Evolutionary conservation across 169 alveolate species (phyloP), one percentile per base, ranked within the genome.

Genomic region (Cryptosporidium xiaoi): DNA sequence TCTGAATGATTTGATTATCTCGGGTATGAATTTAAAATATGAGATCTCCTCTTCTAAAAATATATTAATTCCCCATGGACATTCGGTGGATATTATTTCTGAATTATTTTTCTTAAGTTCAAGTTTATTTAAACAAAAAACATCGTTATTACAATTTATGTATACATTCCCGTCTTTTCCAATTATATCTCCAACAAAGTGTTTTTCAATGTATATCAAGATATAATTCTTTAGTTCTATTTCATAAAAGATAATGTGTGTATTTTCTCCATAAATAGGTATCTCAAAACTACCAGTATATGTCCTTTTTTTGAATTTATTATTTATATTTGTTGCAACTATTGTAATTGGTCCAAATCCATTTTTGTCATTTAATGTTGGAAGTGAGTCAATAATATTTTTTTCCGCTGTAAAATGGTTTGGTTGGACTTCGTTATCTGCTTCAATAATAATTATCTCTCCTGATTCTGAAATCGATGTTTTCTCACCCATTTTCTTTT

Each of bases 321-420:
- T 69, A 33, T 69, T 69, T 40, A 69, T 29, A 18, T 48, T 29
- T 18, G 83, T 69, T 56, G 67, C 68, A 20, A 69, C 66, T 20
- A 69, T 69, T 55, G 83, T 69, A 29, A 69, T 51, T 16, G 83
- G 83, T n/a, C 83, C 83, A 69, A 69, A 53, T 33, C 66, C 83
- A 33, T 33, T 48, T 6, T 64, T 69, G 48, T 40, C 48, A 55
- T 56, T 69, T 53, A 69, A 69, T 16, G 44, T 55, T 33, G 83
- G 66, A 69, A 69, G 83, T 2, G 68, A 69, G 40, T 69, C 83
- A 29, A 69, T 69, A 20, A 69, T 51, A 53, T 16, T 69, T 33
- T 34, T 69, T 3, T 53, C 66, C 1, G 53, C 51, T 1, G 56
- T 69, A 40, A 33, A 51, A 53, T 51, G 48, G 48, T 40, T 40